Evolutionary conservation across 352 stramenopile species (phyloP), one percentile per base, ranked within the genome.

Genomic region (Globisporangium barbulae): DNA sequence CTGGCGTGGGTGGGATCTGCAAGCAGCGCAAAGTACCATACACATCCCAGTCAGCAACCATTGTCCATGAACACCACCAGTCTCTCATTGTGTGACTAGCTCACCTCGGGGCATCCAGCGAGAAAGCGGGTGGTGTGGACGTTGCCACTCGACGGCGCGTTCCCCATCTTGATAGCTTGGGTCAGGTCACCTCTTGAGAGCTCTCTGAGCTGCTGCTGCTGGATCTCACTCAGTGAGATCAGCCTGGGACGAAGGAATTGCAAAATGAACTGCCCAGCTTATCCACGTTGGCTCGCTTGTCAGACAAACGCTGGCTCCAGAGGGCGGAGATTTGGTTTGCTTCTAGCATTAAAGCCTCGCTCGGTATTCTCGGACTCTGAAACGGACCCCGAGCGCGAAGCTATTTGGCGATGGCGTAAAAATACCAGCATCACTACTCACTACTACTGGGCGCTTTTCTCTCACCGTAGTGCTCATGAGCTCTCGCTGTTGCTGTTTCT

Each of bases 41-140:
- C 10, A 10, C 25, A 8, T 41, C 5, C 0, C 48, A 22, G 25
- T 55, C 7, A 55, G 17, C 28, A 55, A 25, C 7, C 15, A 41
- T 25, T 41, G 25, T 30, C 28, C 65, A 54, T 33, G 13, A 8
- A 12, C 8, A 22, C 8, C 8, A 15, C 4, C 0, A 54, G 3
- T 31, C 5, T 31, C 5, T 21, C 48, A 54, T 3, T 10, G 1
- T 39, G 25, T 1, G n/a, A 25, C 7, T 17, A 9, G 19, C 69
- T 8, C 64, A 91, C 83, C 70, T 84, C 59, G 21, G 79, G 81
- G 28, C 81, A 89, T 52, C 73, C 75, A n/a, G 74, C 75, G 21
- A 90, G 72, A 55, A 87, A 90, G 21, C 73, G 75, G 17, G 79
- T 72, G 31, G 69, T 65, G 21, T 48, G 59, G 2, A 55, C 53